Base-by-base conservation (phyloP, 352 stramenopile genomes). In the Pythium dissimile region DNA sequence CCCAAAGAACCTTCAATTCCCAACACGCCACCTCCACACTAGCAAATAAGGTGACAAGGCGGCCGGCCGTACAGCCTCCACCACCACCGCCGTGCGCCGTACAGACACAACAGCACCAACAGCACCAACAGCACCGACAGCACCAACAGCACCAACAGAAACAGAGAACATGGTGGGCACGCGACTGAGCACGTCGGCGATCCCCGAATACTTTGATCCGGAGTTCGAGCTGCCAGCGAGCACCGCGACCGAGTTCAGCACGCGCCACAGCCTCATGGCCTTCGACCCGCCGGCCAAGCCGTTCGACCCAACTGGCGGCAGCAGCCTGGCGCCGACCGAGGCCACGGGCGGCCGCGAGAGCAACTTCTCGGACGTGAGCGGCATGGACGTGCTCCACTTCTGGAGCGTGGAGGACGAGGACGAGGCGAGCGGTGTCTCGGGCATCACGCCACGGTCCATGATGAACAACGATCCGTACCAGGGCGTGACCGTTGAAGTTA, bases 281-380 rank as follows among this genome's bases (percentile, higher is more conserved):
- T 69, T 88, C 16, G 71, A 84, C 24, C 56, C 62, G n/a, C 46
- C 66, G 11, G n/a, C 54, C 21, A 75, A 75, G 23, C 16, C 44
- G 0, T 44, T 54, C 20, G 70, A 71, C 24, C 59, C 26, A 16
- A 54, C 10, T 24, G 46, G 32, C 31, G 11, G 39, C 24, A 21
- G 15, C 30, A 41, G 26, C 20, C n/a, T 26, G 7, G 21, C 31
- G 26, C 21, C 30, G n/a, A 32, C 28, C 20, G 16, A 49, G n/a
- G 16, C 59, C 15, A 18, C 49, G n/a, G 48, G 46, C 15, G 54
- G 47, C 31, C 69, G 75, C 13, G 77, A 88, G 47, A 85, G 75
- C 70, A 75, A 70, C 50, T 81, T 80, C 27, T 86, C 71, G 26
- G 80, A 88, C 23, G 74, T 76, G n/a, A 83, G 67, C 46, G 81